Evolutionary conservation across 768 basidiomycete species (phyloP).

Genomic region (Naganishia antarctica): DNA sequence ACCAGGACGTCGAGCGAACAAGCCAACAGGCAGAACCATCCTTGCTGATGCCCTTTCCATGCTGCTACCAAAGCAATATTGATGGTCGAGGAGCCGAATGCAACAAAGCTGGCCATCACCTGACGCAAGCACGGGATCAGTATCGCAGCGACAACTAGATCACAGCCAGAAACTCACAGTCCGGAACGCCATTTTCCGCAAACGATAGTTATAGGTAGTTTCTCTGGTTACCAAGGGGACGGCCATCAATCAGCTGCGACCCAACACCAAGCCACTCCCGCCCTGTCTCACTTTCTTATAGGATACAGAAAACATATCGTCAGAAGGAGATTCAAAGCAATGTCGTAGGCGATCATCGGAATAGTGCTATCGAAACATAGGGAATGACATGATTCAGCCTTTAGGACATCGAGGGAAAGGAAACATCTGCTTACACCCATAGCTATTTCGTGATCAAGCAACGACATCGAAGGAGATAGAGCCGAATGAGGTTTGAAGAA

Average conservation of each 20-base stretch:
- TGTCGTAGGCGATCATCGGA: constrained; percentile 7
- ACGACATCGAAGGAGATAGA: not conserved
- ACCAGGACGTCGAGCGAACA: constrained; percentile 14
- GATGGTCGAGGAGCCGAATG: constrained; percentile 7
- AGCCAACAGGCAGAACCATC: constrained; percentile 13
- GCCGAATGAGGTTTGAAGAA: not conserved
- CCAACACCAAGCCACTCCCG: too few relatives aligned
- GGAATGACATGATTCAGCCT: not conserved
- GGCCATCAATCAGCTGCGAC: not conserved
- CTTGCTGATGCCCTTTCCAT: constrained; percentile 9
- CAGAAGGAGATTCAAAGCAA: not conserved
- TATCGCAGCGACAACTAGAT: too few relatives aligned
- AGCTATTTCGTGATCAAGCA: constrained; percentile 8
- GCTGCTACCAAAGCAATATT: constrained; percentile 5
- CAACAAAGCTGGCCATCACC: not conserved
- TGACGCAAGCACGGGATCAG: not conserved
- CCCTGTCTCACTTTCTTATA: not conserved
- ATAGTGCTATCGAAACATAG: not conserved
- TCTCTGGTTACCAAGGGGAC: not conserved
- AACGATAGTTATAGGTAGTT: not conserved
- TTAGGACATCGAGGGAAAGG: not conserved
- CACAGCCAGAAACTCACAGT: not conserved
- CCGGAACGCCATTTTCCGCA: constrained; percentile 14
- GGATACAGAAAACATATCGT: constrained; percentile 1
- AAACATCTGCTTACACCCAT: not conserved